Conservation (phyloP, 345 rosid species). For the Camelina laxa region DNA sequence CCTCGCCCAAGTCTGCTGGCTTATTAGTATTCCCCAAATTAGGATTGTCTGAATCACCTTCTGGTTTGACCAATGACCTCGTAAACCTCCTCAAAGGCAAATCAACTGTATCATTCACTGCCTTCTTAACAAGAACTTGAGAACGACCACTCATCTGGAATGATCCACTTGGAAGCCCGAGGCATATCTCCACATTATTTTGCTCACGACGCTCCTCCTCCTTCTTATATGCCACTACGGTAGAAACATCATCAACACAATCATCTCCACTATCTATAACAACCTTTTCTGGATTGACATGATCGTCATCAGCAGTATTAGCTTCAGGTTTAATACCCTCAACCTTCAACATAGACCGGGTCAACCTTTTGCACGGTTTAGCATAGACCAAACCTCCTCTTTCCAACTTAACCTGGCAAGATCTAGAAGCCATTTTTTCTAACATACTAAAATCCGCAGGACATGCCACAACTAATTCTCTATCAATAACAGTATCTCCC, state of each 20-base stretch:
- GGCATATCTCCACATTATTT: slow-evolving; percentile 19
- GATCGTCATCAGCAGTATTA: slow-evolving; percentile 30
- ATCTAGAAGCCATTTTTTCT: slow-evolving; percentile 28
- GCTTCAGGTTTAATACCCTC: slow-evolving; percentile 18
- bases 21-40: background rate
- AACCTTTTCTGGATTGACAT: background rate
- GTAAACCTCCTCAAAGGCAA: slow-evolving; percentile 41
- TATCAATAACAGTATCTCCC: slow-evolving; percentile 22
- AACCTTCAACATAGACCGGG: slow-evolving; percentile 57
- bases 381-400: slow-evolving; percentile 28
- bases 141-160: slow-evolving; percentile 18
- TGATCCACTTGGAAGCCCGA: slow-evolving; percentile 7
- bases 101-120: slow-evolving; percentile 10
- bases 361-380: slow-evolving; percentile 54
- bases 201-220: slow-evolving; percentile 23
- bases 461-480: slow-evolving; percentile 26
- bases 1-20: slow-evolving; percentile 29
- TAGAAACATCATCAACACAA: slow-evolving; percentile 34
- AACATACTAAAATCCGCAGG: slow-evolving; percentile 35
- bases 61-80: slow-evolving; percentile 36
- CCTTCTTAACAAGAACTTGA: background rate
- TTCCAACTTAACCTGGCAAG: slow-evolving; percentile 33
- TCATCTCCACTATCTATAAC: slow-evolving; percentile 27
- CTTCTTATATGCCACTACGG: background rate
- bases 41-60: slow-evolving; percentile 17